Evolutionary conservation across 2,329 filamentous ascomycete species (phyloP), one percentile per base, ranked within the genome.

Genomic region (Claviceps capensis): DNA sequence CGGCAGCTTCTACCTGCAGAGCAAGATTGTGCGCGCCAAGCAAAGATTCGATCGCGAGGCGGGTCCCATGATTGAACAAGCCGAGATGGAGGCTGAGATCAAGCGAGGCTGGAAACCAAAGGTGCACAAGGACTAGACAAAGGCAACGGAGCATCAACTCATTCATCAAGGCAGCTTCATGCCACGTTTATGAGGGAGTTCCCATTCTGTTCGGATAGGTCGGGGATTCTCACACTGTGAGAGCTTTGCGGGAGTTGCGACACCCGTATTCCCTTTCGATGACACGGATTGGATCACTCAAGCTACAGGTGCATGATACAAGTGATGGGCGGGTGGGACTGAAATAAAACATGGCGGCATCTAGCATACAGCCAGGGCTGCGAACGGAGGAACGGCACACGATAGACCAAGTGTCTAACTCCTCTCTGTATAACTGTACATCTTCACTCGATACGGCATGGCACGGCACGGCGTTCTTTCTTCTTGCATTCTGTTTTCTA

Each of bases 1-100:
- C 38, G 93, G 93, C 50, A 96, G 89, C 63, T 98, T 98, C 71
- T 98, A 98, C 69, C 76, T 98, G 48, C 93, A 98, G 72, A 97
- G 91, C 76, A 98, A 98, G 73, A 82, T 98, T 52, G 71, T 97
- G 60, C 78, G 93, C 56, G 93, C 93, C 53, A 81, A 91, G 62
- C 91, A 98, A 72, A 77, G 93, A 57, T 85, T 98, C 71, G 91
- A 97, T 73, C 77, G 85, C 61, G 91, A 98, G 70, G 73, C 93
- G 42, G 77, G 82, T 57, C 82, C 86, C 54, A 78, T 83, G 54
- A 75, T 82, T 62, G 83, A 87, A 65, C 82, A 83, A 65, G 77
- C 78, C 14, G 81, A 83, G 59, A 75, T 81, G 62, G 88, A 95
- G 63, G 83, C 84, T 52, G 89, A 95, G 68, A 62, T 85, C 51